These are phyloP conservation scores for Tirmania nivea DNA, from an alignment of 495 filamentous ascomycete species.

Conservation along the genomic window DNA sequence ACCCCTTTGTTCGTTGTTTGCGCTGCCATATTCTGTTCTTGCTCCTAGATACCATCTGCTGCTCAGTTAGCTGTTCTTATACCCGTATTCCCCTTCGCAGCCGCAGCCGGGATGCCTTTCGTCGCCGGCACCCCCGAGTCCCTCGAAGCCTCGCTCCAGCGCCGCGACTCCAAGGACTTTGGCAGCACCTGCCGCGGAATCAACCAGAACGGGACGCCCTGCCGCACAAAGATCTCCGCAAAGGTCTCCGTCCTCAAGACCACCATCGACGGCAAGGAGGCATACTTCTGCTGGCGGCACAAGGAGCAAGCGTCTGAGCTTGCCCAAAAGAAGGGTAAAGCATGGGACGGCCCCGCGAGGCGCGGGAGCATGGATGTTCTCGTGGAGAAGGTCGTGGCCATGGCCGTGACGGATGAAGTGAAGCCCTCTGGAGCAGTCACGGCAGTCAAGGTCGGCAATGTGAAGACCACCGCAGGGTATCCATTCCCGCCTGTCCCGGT, in stretches of 20 bases:
- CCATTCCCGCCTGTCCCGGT: background rate
- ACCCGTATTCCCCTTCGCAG: too few relatives aligned
- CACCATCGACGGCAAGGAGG: slow-evolving; percentile 25
- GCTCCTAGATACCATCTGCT: too few relatives aligned
- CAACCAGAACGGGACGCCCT: slow-evolving; percentile 53
- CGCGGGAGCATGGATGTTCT: slow-evolving; percentile 37
- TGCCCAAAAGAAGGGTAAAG: slow-evolving; percentile 44
- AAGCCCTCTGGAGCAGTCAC: background rate
- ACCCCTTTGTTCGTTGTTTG: too few relatives aligned
- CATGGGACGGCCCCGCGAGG: background rate
- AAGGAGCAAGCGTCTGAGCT: slow-evolving; percentile 56
- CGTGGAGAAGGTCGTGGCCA: slow-evolving; percentile 9
- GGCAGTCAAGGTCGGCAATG: background rate
- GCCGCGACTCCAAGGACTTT: slow-evolving; percentile 66
- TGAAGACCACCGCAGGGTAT: background rate
- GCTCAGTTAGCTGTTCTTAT: too few relatives aligned
- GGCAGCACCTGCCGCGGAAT: slow-evolving; percentile 72
- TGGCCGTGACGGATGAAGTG: slow-evolving; percentile 2
- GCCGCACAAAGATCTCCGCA: slow-evolving; percentile 24
- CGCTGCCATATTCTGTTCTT: too few relatives aligned
- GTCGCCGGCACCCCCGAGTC: slow-evolving; percentile 71
- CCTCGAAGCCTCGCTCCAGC: slow-evolving; percentile 30
- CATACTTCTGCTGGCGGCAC: slow-evolving; percentile 82
- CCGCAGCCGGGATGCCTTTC: slow-evolving; percentile 38
- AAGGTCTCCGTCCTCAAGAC: slow-evolving; percentile 19